Evolutionary conservation across 163 green algal species (phyloP), one percentile per base, ranked within the genome.

Genomic region (Coccomyxa subellipsoidea): DNA sequence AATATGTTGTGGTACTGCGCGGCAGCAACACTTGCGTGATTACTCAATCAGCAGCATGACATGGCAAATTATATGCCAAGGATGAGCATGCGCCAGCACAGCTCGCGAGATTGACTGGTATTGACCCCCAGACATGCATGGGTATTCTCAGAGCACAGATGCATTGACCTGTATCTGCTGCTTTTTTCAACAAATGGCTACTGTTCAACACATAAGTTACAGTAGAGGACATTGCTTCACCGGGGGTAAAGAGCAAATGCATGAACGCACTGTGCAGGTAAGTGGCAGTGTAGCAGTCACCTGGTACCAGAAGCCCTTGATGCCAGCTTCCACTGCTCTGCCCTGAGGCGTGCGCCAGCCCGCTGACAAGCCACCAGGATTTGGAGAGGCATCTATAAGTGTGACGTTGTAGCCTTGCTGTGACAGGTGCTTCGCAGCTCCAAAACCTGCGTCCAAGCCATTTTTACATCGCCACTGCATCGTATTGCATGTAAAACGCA

Each of bases 1-100:
- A 95, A 96, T 29, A 97, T 97, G 90, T 97, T 97, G 59, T 90
- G 86, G 86, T 97, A 97, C 84, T 94, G 89, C 78, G 80, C 47
- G 10, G 18, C 1, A 59, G 39, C 8, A 79, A 5, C 2, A 9
- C 15, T 21, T 34, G 12, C 21, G 69, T 76, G 5, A 7, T 76
- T 9, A 37, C 12, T 7, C 31, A 39, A 7, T 12, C 21, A 76
- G 18, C 34, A 39, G 25, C n/a, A n/a, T n/a, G n/a, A n/a, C n/a
- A n/a, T n/a, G n/a, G n/a, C n/a, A n/a, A n/a, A n/a, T n/a, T n/a
- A n/a, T n/a, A n/a, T n/a, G n/a, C n/a, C n/a, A n/a, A n/a, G n/a
- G n/a, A n/a, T n/a, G n/a, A n/a, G n/a, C n/a, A n/a, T n/a, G n/a
- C n/a, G n/a, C n/a, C n/a, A n/a, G n/a, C n/a, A n/a, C n/a, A n/a